Evolutionary conservation across 257 asterid genomes (phyloP).

Genomic region (Nicotiana undulata): DNA sequence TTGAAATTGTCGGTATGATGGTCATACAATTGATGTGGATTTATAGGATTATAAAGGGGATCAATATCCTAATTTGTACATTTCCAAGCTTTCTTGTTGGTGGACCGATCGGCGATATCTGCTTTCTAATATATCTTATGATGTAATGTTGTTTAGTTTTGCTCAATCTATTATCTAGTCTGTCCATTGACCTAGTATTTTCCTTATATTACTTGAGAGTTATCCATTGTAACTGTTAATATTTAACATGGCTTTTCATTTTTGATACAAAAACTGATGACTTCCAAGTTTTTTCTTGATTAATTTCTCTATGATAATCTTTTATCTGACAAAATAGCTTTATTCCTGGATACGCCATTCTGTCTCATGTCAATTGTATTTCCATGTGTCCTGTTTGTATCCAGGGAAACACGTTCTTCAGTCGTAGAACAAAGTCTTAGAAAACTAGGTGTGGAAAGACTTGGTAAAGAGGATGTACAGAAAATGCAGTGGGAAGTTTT

Average conservation of each 20-base stretch:
- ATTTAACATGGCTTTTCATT: not conserved
- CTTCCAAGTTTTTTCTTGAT: not conserved
- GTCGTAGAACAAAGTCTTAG: constrained; percentile 77
- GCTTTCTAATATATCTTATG: not conserved
- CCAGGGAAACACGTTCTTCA: constrained; percentile 67
- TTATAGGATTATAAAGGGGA: not conserved
- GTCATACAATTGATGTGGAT: not conserved
- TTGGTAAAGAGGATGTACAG: constrained; percentile 90
- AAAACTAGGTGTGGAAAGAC: constrained; percentile 86
- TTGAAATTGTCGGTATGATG: not conserved
- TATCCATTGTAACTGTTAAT: not conserved
- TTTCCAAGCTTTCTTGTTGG: not conserved
- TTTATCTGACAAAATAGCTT: not conserved
- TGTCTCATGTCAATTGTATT: not conserved
- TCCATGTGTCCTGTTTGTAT: not conserved
- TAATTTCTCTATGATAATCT: not conserved
- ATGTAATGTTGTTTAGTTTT: not conserved
- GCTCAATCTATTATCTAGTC: not conserved
- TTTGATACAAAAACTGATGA: not conserved
- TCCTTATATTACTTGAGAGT: not conserved
- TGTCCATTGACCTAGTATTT: not conserved
- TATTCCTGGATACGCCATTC: not conserved
- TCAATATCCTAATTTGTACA: not conserved
- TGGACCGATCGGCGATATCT: not conserved
- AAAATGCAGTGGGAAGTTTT: constrained; percentile 97